These are phyloP conservation scores for Botrytis pseudocinerea DNA, from an alignment of 2,329 filamentous ascomycete species.

Conservation along the genomic window DNA sequence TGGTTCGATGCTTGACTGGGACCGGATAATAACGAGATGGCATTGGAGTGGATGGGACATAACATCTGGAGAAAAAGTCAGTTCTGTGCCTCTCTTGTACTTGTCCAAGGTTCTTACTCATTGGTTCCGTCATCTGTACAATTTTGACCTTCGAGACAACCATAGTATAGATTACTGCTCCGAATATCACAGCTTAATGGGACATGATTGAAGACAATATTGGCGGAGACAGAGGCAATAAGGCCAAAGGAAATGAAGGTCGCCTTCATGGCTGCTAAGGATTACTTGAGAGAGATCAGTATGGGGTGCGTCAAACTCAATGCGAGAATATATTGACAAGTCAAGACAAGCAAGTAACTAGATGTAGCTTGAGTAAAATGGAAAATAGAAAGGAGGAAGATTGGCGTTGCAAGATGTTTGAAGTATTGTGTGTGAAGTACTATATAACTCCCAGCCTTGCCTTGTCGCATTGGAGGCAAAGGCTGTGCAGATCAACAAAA, in stretches of 20 bases:
- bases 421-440: slow-evolving; percentile 4
- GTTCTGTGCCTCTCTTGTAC: neutral
- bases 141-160: slow-evolving; percentile 39
- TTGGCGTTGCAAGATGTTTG: neutral
- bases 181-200: slow-evolving; percentile 46
- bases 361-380: neutral
- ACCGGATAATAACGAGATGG: slow-evolving; percentile 15
- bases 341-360: too few relatives aligned
- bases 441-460: slow-evolving; percentile 10
- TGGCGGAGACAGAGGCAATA: slow-evolving; percentile 45
- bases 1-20: neutral
- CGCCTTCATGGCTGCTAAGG: slow-evolving; percentile 36
- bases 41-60: slow-evolving; percentile 25
- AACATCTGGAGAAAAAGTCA: slow-evolving; percentile 32
- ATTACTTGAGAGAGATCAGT: slow-evolving; percentile 23
- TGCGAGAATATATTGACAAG: neutral
- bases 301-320: neutral
- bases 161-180: slow-evolving; percentile 36
- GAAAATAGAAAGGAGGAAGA: neutral
- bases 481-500: slow-evolving; percentile 10
- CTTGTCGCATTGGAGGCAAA: neutral
- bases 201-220: slow-evolving; percentile 51
- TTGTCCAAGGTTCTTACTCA: slow-evolving; percentile 30
- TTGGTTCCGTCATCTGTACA: slow-evolving; percentile 30
- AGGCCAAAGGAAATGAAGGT: slow-evolving; percentile 38